phyloP scores from a whole-genome alignment of 805 yeast species.

The Pichia phayaonensis region DNA sequence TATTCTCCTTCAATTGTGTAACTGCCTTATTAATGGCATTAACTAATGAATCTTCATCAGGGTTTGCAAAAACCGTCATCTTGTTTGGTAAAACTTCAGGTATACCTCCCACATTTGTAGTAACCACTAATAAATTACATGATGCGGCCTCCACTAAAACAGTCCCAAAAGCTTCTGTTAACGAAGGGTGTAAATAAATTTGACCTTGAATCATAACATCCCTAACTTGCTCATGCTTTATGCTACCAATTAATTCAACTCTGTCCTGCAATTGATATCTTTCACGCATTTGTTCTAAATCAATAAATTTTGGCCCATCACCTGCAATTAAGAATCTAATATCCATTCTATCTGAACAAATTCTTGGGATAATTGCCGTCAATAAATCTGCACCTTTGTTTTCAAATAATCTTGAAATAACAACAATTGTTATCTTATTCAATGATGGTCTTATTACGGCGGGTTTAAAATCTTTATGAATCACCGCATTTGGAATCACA shows the following conservation, averaged over 20 bases:
- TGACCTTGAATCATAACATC: slow-evolving; percentile 92
- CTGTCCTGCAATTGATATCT: slow-evolving; percentile 76
- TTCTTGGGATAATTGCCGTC: slow-evolving; percentile 74
- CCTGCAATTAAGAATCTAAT: slow-evolving; percentile 89
- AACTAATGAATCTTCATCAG: slow-evolving; percentile 78
- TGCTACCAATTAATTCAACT: slow-evolving; percentile 77
- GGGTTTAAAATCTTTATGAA: slow-evolving; percentile 73
- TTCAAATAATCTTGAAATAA: slow-evolving; percentile 86
- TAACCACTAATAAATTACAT: slow-evolving; percentile 87
- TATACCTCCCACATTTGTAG: slow-evolving; percentile 95
- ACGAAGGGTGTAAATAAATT: slow-evolving; percentile 85
- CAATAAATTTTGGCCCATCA: slow-evolving; percentile 92
- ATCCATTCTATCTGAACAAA: slow-evolving; percentile 54
- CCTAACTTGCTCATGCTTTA: slow-evolving; percentile 87
- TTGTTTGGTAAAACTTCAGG: slow-evolving; percentile 91
- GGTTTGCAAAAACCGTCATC: slow-evolving; percentile 88
- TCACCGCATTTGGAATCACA: slow-evolving; percentile 95
- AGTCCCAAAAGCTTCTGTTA: slow-evolving; percentile 97
- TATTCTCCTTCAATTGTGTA: slow-evolving; percentile 41
- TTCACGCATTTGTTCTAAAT: slow-evolving; percentile 93
- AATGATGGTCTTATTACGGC: slow-evolving; percentile 24
- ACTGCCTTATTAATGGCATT: slow-evolving; percentile 70
- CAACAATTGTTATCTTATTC: slow-evolving; percentile 68
- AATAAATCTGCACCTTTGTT: slow-evolving; percentile 93
- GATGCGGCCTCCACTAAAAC: slow-evolving; percentile 96